These are phyloP conservation scores for Dryas octopetala DNA, from an alignment of 306 rosid species.

Conservation along the genomic window DNA sequence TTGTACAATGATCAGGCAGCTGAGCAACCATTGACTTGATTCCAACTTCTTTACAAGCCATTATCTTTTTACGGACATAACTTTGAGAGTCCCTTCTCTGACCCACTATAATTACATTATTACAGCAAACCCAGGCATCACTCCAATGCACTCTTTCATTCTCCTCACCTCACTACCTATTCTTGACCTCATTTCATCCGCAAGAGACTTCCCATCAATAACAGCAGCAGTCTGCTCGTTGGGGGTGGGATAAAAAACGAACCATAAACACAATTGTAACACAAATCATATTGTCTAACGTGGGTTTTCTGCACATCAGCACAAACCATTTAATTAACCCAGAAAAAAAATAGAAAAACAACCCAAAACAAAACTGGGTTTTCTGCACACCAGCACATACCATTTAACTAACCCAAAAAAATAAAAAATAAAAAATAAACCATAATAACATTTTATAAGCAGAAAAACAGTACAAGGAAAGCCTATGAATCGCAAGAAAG, in stretches of 20 bases:
- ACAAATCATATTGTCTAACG: neutral
- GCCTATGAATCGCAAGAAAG: no score
- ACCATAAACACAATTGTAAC: neutral
- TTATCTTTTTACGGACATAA: constrained; percentile 81
- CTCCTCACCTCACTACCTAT: constrained; percentile 68
- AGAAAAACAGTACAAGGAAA: no score
- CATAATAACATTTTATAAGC: neutral
- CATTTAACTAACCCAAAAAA: neutral
- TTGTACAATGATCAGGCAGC: constrained; percentile 61
- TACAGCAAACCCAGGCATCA: constrained; percentile 88
- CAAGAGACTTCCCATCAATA: constrained; percentile 67
- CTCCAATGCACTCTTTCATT: constrained; percentile 66
- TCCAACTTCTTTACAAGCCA: constrained; percentile 87
- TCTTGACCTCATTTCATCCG: constrained; percentile 60
- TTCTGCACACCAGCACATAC: constrained; percentile 5
- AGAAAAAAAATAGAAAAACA: neutral
- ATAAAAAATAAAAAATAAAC: constrained; percentile 9
- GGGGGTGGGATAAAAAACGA: constrained; percentile 38
- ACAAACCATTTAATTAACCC: neutral
- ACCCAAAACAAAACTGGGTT: constrained; percentile 10
- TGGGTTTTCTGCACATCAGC: constrained; percentile 1
- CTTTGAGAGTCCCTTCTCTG: constrained; percentile 76
- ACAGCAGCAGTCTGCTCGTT: constrained; percentile 45
- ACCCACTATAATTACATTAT: constrained; percentile 81
- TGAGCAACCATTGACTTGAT: constrained; percentile 55